Base-by-base conservation (phyloP, 495 filamentous ascomycete species). In the Xylaria telfairii region DNA sequence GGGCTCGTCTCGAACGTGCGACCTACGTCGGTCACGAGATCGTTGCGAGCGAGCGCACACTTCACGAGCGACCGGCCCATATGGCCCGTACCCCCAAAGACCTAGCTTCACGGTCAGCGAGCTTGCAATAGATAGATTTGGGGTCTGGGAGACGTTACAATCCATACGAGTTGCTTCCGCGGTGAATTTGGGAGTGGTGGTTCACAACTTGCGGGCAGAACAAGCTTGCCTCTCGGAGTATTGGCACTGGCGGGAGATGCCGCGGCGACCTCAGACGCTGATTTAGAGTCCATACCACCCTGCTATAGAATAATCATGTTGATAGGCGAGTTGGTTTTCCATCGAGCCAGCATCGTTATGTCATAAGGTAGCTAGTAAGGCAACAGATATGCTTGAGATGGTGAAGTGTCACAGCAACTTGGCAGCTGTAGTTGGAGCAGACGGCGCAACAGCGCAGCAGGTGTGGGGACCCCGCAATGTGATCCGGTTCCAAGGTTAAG, bases 71-170 rank as follows among this genome's bases (percentile, higher is more conserved):
- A 95, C 62, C 94, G 92, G 72, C 96, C 96, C 85, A 98, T 96
- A 75, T 99, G 96, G 64, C 96, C 96, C 5, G 94, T 98, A 51
- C 93, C 94, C 53, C 96, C 96, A 80, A 98, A 99, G 72, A 99
- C 86, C 91, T 94, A 61, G 19, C 41, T 42, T 42, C 26, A 57
- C 21, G 6, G 67, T 75, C 41, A 77, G 75, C 67, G 65, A 34
- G 21, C 42, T 34, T 44, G 46, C 59, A 39, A 34, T 32, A 21
- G 24, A 30, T 30, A 26, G 37, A 32, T 56, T 7, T 34, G 26
- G 41, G 54, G 0, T n/a, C n/a, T 26, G 41, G 49, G 60, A 57
- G 49, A 8, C 84, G 86, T 78, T 85, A 94, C 92, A 77, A 96
- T 87, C 93, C 93, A 96, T 79, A 94, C 92, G 41, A 92, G 84